Conservation (phyloP, 257 asterid genomes). For the Nicotiana attenuata region DNA sequence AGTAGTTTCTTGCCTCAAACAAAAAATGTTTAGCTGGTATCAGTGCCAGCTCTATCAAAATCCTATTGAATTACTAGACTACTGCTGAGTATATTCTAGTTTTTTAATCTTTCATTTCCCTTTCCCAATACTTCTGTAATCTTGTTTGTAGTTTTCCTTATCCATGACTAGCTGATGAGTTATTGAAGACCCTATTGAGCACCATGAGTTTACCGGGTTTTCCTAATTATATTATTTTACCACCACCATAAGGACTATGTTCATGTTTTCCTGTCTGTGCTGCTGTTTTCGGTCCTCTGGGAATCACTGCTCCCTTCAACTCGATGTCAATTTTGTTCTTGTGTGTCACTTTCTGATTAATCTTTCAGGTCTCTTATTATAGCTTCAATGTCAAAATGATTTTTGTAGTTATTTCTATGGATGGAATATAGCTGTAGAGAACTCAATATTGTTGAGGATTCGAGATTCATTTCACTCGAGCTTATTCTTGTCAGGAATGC, state of each 20-base stretch:
- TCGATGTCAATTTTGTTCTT: neutral
- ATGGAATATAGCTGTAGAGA: neutral
- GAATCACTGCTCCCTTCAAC: neutral
- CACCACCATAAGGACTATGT: neutral
- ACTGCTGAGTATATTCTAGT: neutral
- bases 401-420: neutral
- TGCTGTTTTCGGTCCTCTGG: neutral
- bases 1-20: neutral
- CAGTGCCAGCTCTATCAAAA: neutral
- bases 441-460: neutral
- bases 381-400: neutral
- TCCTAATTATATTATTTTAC: neutral
- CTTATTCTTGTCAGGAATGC: neutral
- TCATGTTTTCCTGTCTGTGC: neutral
- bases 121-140: neutral
- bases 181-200: neutral
- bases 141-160: neutral
- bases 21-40: neutral
- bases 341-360: neutral
- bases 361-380: neutral
- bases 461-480: neutral
- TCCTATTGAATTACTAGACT: neutral
- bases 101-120: neutral
- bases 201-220: neutral
- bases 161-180: constrained; percentile 7